Conservation (phyloP, 2,329 filamentous ascomycete genomes). For the Aspergillus oerlinghausenensis region DNA sequence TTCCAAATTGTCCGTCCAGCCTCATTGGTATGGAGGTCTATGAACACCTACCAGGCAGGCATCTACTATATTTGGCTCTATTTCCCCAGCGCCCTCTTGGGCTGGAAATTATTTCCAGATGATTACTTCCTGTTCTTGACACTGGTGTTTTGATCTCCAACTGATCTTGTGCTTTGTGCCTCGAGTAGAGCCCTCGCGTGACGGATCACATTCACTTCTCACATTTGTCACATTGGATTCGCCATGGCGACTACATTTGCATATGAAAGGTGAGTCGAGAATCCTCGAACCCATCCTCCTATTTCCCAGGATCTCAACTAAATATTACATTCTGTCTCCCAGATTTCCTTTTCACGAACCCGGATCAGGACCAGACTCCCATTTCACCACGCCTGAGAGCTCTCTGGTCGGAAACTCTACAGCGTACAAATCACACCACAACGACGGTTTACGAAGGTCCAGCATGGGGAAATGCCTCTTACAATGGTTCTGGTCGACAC, state of each 20-base stretch:
- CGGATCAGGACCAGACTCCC: background rate
- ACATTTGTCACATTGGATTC: background rate
- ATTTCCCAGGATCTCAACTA: background rate
- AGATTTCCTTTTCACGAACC: background rate
- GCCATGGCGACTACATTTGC: background rate
- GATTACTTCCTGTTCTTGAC: background rate
- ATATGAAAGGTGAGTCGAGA: background rate
- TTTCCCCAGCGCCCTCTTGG: background rate
- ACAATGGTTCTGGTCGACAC: slow-evolving; percentile 19
- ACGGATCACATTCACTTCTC: background rate
- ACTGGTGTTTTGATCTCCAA: background rate
- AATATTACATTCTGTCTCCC: background rate
- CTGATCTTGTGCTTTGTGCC: background rate
- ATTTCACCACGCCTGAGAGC: background rate
- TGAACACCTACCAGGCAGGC: too few species aligned
- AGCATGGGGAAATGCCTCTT: slow-evolving; percentile 9
- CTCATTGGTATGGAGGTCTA: background rate
- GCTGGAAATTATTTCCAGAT: background rate
- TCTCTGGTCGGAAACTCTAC: background rate
- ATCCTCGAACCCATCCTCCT: background rate
- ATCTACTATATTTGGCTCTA: background rate
- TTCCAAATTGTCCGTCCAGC: background rate
- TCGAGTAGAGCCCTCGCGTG: background rate
- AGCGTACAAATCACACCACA: background rate
- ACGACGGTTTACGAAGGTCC: background rate